Conservation (phyloP, 371 early-diverging fungal species). For the Rhizopus sp. region DNA sequence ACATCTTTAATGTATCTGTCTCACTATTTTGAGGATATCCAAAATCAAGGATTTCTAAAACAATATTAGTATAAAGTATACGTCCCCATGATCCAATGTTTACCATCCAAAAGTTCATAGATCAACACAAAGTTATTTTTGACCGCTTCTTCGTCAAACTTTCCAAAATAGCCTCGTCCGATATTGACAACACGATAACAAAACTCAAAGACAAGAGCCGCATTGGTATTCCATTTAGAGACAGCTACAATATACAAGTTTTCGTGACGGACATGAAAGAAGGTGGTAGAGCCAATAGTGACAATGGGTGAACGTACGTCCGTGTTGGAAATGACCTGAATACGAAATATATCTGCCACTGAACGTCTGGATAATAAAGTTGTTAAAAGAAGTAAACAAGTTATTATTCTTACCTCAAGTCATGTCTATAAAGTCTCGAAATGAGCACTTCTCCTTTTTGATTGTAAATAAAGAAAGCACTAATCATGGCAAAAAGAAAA, state of each 20-base stretch:
- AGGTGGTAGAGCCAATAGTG: conserved; percentile 84
- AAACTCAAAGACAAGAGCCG: conserved; percentile 84
- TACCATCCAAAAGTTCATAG: conserved; percentile 91
- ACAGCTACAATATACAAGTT: conserved; percentile 88
- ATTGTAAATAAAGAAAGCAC: conserved; percentile 93
- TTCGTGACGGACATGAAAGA: conserved; percentile 89
- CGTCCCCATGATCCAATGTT: neutral
- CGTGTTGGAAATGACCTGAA: conserved; percentile 93
- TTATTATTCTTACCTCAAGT: conserved; percentile 80
- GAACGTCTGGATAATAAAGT: conserved; percentile 73
- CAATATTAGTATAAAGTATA: neutral
- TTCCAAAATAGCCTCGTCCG: conserved; percentile 83
- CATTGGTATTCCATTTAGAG: conserved; percentile 83
- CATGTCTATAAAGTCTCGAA: conserved; percentile 91
- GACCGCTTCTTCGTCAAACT: conserved; percentile 87
- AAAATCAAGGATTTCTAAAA: conserved; percentile 85
- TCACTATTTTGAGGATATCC: conserved; percentile 93
- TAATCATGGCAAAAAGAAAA: conserved; percentile 67
- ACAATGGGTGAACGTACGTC: conserved; percentile 91
- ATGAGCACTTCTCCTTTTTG: conserved; percentile 98
- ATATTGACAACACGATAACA: conserved; percentile 78
- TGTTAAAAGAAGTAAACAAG: neutral
- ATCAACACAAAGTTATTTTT: conserved; percentile 91
- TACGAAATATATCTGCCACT: conserved; percentile 93
- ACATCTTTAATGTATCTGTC: conserved; percentile 85